phyloP scores from a whole-genome alignment of 202 grass and related monocot genomes.

The Thinopyrum obtusiflorum region DNA sequence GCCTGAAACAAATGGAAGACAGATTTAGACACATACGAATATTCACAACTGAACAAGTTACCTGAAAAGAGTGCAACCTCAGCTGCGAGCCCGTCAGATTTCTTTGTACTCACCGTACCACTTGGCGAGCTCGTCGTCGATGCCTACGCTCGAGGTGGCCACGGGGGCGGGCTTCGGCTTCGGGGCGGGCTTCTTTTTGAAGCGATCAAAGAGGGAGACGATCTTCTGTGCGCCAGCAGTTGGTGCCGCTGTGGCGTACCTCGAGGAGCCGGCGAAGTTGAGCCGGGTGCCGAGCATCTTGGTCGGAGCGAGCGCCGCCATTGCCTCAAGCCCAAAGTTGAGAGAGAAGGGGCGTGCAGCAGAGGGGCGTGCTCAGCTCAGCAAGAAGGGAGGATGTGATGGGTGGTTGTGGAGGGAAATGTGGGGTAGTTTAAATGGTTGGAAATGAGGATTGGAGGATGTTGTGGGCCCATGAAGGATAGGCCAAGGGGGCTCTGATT shows the following conservation, averaged over 20 bases:
- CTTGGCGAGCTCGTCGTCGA: constrained; percentile 87
- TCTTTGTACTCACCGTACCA: constrained; percentile 67
- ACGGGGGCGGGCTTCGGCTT: constrained; percentile 42
- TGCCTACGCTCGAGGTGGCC: constrained; percentile 37
- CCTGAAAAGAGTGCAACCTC: not conserved
- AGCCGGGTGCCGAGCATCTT: constrained; percentile 68
- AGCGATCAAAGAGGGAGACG: constrained; percentile 57
- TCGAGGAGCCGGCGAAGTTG: constrained; percentile 36
- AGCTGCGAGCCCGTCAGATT: not conserved
- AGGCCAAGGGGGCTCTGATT: constrained; percentile 56
- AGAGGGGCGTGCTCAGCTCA: not conserved
- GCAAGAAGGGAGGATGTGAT: constrained; percentile 14
- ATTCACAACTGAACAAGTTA: not conserved
- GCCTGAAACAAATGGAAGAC: constrained; percentile 30
- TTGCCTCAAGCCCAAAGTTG: constrained; percentile 28
- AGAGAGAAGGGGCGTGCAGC: constrained; percentile 15
- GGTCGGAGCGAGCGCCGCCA: constrained; percentile 62
- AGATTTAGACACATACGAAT: not conserved
- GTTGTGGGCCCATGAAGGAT: constrained; percentile 64
- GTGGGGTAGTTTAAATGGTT: constrained; percentile 62
- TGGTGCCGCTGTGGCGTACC: constrained; percentile 18
- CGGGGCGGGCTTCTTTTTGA: constrained; percentile 48
- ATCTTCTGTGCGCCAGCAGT: constrained; percentile 51
- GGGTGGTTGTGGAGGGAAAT: constrained; percentile 37
- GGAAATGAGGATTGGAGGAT: constrained; percentile 61